Percentiles rank a stretch among this genome's conserved stretches.
These are phyloP conservation scores for Chaetomium fimeti DNA, from an alignment of 495 filamentous ascomycete species.

Conservation along the genomic window DNA sequence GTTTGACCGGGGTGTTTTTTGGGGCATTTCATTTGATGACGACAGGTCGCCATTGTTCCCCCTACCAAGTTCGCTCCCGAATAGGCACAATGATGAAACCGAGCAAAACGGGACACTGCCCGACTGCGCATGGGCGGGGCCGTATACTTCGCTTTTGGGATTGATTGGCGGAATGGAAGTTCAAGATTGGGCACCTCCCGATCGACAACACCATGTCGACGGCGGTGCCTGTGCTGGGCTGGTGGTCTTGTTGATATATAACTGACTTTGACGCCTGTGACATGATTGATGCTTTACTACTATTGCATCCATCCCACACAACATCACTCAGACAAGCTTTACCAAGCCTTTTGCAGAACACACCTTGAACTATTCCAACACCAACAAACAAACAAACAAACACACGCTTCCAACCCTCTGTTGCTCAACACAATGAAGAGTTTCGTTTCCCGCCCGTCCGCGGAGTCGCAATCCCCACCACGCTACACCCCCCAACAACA, in stretches of 20 bases:
- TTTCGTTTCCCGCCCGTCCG: not conserved
- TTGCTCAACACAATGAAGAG: not conserved
- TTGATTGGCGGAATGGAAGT: conserved; percentile 7
- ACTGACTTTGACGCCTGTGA: too few relatives aligned
- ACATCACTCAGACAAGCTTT: too few relatives aligned
- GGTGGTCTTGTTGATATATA: too few relatives aligned
- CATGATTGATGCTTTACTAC: too few relatives aligned
- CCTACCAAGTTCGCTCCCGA: too few relatives aligned
- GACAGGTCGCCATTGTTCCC: not conserved
- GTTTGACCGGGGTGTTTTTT: not conserved
- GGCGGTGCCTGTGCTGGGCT: not conserved
- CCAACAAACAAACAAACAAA: not conserved
- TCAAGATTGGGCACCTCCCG: not conserved
- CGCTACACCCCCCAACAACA: conserved; percentile 17
- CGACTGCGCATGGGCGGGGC: not conserved
- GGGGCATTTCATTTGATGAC: not conserved
- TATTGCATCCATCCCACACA: too few relatives aligned
- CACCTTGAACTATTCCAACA: too few relatives aligned
- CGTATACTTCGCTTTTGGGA: conserved; percentile 11
- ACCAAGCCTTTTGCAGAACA: too few relatives aligned
- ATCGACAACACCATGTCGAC: not conserved
- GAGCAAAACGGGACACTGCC: not conserved
- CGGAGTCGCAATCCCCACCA: conserved; percentile 2
- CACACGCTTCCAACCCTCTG: not conserved
- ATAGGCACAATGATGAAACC: not conserved